Evolutionary conservation across 1,284 basidiomycete species (phyloP), one percentile per base, ranked within the genome.

Genomic region (Xanthoconium separans): DNA sequence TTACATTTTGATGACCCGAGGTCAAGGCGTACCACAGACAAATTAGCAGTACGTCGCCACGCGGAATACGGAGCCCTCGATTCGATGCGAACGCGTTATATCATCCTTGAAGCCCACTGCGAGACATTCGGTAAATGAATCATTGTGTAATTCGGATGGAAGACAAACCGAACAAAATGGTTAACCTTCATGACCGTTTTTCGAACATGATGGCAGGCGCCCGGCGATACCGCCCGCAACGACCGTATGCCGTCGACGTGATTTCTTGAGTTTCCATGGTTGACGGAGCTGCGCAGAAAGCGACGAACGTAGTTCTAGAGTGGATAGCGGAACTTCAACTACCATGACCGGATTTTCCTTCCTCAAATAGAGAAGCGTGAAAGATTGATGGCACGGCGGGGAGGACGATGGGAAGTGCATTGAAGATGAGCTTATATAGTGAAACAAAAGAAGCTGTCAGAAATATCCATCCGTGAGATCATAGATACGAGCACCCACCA

Each of bases 41-140:
- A 65, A 98, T 98, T 10, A 95, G 80, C n/a, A 97, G 70, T 0
- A 93, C 80, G 53, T 90, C 90, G 10, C 95, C 95, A 68, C 94
- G 79, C 0, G 95, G 95, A 15, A 99, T 81, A 48, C 77, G 77
- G 54, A 93, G 77, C 29, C 86, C 85, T 64, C 75, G 80, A 61
- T 80, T 81, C 2, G 77, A 77, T 11, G 88, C 84, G 15, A 36
- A 36, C 16, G 84, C 78, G 61, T 93, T 93, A 69, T 89, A 94
- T 2, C 85, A 84, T 2, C 92, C 92, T 65, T 95, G 91, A 20
- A 95, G 71, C 1, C 93, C 93, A 48, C 89, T 91, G 53, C 6
- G 47, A 41, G 51, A 44, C 16, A 49, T n/a, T 61, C 39, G 58
- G 12, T 9, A 54, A 29, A 46, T n/a, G 18, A 31, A 31, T 15